Base-by-base conservation (phyloP, 768 basidiomycete genomes). In the Amyloporia xantha region DNA sequence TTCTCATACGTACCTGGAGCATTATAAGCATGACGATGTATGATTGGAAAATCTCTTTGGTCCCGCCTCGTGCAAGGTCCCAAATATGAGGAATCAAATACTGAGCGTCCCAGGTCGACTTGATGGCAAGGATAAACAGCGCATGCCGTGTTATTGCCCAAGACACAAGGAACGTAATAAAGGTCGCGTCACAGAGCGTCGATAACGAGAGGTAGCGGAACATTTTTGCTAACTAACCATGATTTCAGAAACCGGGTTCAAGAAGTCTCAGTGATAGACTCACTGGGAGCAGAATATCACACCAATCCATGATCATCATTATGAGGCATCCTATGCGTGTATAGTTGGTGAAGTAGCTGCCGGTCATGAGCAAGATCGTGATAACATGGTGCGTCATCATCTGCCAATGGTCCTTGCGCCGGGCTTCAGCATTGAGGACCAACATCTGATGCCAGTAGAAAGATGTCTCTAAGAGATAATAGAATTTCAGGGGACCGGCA, bases 361-460 rank as follows among this genome's bases (percentile, higher is more conserved):
- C 60, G 27, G 73, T 66, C 68, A 97, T 81, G 53, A 99, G 78
- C 42, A 74, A 61, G 52, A 93, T 76, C 11, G 93, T 95, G 56
- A 98, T 86, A 57, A 95, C 62, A 64, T 99, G 96, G 70, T 99
- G 96, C 21, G 83, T 71, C 78, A 97, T 87, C 95, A 97, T 97
- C 68, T 97, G 95, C 58, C 73, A 71, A 66, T 97, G 91, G 66
- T 99, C 96, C 64, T 91, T 92, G 49, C 96, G 75, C 47, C 82
- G 78, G 33, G 84, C 91, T 66, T 99, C 96, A 23, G 93, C 84
- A 66, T 97, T 91, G 65, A 99, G 77, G 50, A 95, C 84, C 53
- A 97, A 72, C 10, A 96, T 74, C 66, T 94, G 92, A 63, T 98
- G 93, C 45, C 86, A 67, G 70, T 96, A 99, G 68, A 93, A 93